These are phyloP conservation scores for Inga laurina DNA, from an alignment of 306 rosid genomes.

Conservation along the genomic window DNA sequence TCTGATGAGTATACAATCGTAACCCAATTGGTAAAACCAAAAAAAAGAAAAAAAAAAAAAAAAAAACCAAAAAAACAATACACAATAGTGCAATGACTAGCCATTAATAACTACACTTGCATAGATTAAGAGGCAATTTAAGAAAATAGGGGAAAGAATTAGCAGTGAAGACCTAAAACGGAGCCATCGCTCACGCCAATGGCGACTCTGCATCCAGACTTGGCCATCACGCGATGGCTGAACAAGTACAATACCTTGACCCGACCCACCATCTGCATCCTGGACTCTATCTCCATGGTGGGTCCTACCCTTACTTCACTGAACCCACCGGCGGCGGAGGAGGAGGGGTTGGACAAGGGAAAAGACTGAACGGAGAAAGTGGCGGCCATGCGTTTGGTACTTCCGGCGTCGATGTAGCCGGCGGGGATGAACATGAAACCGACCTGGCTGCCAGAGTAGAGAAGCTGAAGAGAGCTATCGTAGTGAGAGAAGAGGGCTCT, in stretches of 20 bases:
- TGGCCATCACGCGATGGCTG: conserved; percentile 56
- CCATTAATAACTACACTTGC: background rate
- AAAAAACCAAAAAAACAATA: no score
- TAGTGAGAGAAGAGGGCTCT: conserved; percentile 56
- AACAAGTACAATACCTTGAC: conserved; percentile 59
- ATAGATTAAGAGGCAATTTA: background rate
- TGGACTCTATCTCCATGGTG: conserved; percentile 60
- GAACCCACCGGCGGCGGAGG: conserved; percentile 4
- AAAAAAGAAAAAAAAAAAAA: no score
- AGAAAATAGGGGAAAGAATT: background rate
- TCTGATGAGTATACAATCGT: background rate
- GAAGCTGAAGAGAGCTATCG: conserved; percentile 65
- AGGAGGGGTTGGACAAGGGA: conserved; percentile 43
- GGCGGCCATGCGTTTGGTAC: conserved; percentile 66
- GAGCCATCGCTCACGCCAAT: conserved; percentile 65
- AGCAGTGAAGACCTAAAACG: conserved; percentile 68
- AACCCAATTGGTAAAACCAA: background rate
- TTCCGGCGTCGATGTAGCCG: conserved; percentile 56
- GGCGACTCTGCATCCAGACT: conserved; percentile 48
- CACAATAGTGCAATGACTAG: background rate
- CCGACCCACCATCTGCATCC: conserved; percentile 67
- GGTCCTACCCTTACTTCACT: conserved; percentile 31
- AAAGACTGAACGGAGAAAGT: conserved; percentile 59
- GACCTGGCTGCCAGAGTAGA: conserved; percentile 59
- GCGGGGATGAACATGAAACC: conserved; percentile 83